Conservation (phyloP, 441 rosid species). For the Hypseocharis bilobata region DNA sequence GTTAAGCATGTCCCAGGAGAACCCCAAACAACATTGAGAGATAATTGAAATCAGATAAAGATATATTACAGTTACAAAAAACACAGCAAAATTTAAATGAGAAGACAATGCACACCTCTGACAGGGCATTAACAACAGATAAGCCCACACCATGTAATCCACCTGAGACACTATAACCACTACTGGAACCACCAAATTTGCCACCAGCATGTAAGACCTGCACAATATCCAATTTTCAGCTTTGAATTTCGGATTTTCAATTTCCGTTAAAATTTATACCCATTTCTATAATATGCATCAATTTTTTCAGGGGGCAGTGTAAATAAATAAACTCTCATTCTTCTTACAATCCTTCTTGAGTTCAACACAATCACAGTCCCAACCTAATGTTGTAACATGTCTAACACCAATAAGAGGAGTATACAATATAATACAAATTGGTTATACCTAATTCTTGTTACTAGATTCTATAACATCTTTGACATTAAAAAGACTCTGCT, state of each 20-base stretch:
- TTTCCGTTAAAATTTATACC: not conserved
- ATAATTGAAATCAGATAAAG: not conserved
- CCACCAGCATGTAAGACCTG: conserved; percentile 98
- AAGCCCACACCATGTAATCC: conserved; percentile 97
- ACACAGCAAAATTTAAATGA: not conserved
- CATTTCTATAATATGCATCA: not conserved
- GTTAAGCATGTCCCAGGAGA: not conserved
- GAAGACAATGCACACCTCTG: conserved; percentile 53
- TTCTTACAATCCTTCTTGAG: not conserved
- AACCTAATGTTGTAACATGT: not conserved
- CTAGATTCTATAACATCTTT: not conserved
- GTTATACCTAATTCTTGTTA: no score
- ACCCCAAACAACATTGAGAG: not conserved
- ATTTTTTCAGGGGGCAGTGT: not conserved
- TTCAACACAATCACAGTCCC: not conserved
- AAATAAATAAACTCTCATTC: not conserved
- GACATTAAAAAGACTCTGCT: not conserved
- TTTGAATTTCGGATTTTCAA: no score
- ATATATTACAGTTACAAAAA: not conserved
- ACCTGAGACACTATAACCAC: conserved; percentile 92
- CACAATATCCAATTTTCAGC: conserved; percentile 18
- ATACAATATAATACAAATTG: no score
- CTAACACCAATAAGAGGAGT: not conserved
- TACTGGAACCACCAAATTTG: conserved; percentile 89
- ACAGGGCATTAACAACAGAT: conserved; percentile 92